Evolutionary conservation across 768 basidiomycete species (phyloP).

Genomic region (Xerocomus potaroensis): DNA sequence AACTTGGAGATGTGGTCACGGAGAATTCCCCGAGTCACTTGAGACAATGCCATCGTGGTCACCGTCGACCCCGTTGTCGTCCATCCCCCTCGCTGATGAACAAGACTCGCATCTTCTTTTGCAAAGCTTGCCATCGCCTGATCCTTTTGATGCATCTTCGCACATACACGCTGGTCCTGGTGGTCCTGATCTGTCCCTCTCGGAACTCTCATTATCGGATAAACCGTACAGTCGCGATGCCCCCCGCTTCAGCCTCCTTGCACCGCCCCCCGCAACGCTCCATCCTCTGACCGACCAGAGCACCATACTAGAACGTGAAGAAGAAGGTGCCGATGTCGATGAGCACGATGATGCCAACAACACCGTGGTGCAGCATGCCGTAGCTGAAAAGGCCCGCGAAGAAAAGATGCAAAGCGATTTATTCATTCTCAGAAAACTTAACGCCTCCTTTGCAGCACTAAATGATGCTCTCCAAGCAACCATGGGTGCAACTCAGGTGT

Average conservation of each 20-base stretch:
- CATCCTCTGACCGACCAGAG: constrained; percentile 23
- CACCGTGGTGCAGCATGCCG: constrained; percentile 22
- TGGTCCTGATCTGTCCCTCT: constrained; percentile 52
- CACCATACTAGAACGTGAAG: constrained; percentile 21
- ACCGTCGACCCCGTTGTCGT: constrained; percentile 29
- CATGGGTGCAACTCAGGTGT: constrained; percentile 67
- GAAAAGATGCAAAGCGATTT: constrained; percentile 74
- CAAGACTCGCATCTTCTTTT: constrained; percentile 42
- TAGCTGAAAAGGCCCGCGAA: constrained; percentile 44
- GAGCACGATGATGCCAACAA: constrained; percentile 16
- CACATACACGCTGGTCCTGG: constrained; percentile 38
- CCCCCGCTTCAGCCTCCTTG: constrained; percentile 33
- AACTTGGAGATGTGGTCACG: neutral
- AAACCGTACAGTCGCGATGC: constrained; percentile 24
- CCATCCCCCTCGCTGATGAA: constrained; percentile 17
- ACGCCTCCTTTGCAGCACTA: constrained; percentile 62
- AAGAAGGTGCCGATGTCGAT: constrained; percentile 9
- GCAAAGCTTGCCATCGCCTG: constrained; percentile 39
- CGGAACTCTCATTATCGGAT: constrained; percentile 49
- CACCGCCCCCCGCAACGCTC: constrained; percentile 20
- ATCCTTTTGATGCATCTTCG: constrained; percentile 28
- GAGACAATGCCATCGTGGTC: constrained; percentile 28
- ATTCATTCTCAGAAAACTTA: constrained; percentile 68
- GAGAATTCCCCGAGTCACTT: no score
- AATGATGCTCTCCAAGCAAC: constrained; percentile 63